Percentiles rank a stretch among this genome's conserved stretches.
Conservation (phyloP, 2,329 filamentous ascomycete genomes). For the Tolypocladium endophyticum region DNA sequence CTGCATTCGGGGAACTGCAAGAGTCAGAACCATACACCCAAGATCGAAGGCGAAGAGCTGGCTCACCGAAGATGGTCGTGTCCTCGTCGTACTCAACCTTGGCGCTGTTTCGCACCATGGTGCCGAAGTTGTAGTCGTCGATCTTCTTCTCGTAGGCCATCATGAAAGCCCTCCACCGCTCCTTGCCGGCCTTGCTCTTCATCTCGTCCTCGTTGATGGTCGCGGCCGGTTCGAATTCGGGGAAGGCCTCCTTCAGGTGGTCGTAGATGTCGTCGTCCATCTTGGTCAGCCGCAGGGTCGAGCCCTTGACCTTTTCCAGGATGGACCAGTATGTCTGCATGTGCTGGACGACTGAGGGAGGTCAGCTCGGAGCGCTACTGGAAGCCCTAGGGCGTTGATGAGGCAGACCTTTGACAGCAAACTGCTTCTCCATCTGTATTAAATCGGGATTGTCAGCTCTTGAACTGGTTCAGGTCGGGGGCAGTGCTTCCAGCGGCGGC, state of each 20-base stretch:
- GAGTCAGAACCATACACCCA: not conserved
- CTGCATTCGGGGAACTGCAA: conserved; percentile 42
- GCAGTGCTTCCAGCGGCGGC: not conserved
- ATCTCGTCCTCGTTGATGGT: conserved; percentile 86
- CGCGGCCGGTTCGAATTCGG: conserved; percentile 75
- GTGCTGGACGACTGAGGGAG: conserved; percentile 65
- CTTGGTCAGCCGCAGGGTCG: conserved; percentile 81
- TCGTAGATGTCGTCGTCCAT: conserved; percentile 91
- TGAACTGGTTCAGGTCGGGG: not conserved
- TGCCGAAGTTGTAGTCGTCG: conserved; percentile 98
- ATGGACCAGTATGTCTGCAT: conserved; percentile 96
- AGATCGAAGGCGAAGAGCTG: not conserved
- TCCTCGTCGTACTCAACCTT: conserved; percentile 79
- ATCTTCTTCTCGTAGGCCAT: conserved; percentile 87
- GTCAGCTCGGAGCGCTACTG: not conserved
- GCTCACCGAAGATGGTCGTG: conserved; percentile 80
- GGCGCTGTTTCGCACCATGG: conserved; percentile 71
- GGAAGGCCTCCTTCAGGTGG: conserved; percentile 79
- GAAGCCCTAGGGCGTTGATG: not conserved
- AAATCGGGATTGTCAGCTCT: conserved; percentile 1
- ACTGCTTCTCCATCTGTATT: conserved; percentile 90
- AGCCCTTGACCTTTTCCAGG: conserved; percentile 82
- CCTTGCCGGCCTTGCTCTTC: conserved; percentile 96
- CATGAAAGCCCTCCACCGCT: conserved; percentile 90
- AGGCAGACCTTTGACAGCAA: conserved; percentile 76